phyloP scores from a whole-genome alignment of 23 red algal species.

The Cyanidiococcus yangmingshanensis region DNA sequence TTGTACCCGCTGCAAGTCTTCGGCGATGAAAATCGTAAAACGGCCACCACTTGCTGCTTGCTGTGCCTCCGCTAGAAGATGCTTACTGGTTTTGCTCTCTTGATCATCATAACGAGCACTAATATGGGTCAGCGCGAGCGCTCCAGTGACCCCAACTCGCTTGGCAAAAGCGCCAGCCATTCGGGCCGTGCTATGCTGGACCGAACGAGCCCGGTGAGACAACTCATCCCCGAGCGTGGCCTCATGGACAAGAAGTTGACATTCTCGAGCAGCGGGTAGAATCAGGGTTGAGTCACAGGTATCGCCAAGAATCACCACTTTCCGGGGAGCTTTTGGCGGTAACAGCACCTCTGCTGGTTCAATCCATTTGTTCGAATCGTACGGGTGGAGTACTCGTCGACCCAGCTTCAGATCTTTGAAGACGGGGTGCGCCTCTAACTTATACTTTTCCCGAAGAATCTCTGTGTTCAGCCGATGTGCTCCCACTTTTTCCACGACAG shows the following conservation, averaged over 20 bases:
- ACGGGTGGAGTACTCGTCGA: background rate
- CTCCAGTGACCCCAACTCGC: conserved; percentile 28
- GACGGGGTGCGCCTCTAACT: background rate
- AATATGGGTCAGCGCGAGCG: conserved; percentile 84
- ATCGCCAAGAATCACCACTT: conserved; percentile 71
- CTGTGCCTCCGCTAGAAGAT: background rate
- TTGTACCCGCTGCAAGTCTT: background rate
- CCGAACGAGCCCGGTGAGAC: conserved; percentile 34
- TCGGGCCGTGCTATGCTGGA: conserved; percentile 69
- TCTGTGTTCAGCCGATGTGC: background rate
- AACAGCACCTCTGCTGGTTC: conserved; percentile 18
- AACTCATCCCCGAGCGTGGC: conserved; percentile 57
- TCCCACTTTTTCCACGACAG: conserved; percentile 33
- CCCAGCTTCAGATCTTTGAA: background rate
- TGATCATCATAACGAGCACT: conserved; percentile 62
- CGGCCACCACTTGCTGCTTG: background rate
- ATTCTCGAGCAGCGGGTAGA: conserved; percentile 28
- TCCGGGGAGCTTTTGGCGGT: conserved; percentile 29
- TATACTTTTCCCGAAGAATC: background rate
- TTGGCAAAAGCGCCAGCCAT: conserved; percentile 87
- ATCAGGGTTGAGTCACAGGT: conserved; percentile 51
- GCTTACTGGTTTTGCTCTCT: background rate
- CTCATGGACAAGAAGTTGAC: conserved; percentile 74
- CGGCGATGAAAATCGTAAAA: background rate
- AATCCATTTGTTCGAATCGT: background rate